A percentile compares a stretch with the other conserved stretches of the same genome.
Evolutionary conservation across 1,284 basidiomycete genomes (phyloP).

Genomic region (Ustilago bromivora): DNA sequence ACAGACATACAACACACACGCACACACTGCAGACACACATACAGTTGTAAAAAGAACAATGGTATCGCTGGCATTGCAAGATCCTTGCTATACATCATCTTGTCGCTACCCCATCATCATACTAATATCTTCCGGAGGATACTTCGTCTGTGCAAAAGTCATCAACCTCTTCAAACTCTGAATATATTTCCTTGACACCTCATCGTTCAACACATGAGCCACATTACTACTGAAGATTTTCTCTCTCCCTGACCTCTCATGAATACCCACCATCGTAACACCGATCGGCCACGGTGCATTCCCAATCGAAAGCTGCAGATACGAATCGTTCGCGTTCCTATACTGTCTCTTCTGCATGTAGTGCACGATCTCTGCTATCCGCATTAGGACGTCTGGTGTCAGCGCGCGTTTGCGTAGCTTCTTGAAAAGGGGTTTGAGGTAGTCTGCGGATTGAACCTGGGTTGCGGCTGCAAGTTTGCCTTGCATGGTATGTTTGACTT

Average conservation of each 20-base stretch:
- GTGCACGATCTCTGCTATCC: constrained; percentile 94
- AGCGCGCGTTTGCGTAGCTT: constrained; percentile 85
- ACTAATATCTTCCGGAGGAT: constrained; percentile 54
- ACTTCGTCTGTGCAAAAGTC: constrained; percentile 66
- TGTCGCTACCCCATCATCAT: constrained; percentile 58
- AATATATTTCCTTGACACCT: constrained; percentile 98
- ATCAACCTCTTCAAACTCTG: constrained; percentile 89
- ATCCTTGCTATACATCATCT: background rate
- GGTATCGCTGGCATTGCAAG: background rate
- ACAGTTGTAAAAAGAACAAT: background rate
- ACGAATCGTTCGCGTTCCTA: constrained; percentile 94
- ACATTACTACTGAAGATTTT: constrained; percentile 97
- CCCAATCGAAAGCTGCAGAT: constrained; percentile 94
- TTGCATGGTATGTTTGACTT: constrained; percentile 84
- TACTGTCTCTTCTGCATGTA: constrained; percentile 95
- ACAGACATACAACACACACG: background rate
- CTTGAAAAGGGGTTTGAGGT: constrained; percentile 96
- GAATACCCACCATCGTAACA: constrained; percentile 99
- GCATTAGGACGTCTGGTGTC: constrained; percentile 84
- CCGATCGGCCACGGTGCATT: constrained; percentile 99
- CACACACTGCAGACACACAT: background rate
- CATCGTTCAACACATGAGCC: constrained; percentile 97
- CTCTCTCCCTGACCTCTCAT: constrained; percentile 94
- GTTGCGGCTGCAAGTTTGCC: constrained; percentile 95
- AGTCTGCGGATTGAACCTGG: constrained; percentile 93